These are phyloP conservation scores for Amoebophrya sp. DNA, from an alignment of 169 alveolate genomes.

Conservation along the genomic window DNA sequence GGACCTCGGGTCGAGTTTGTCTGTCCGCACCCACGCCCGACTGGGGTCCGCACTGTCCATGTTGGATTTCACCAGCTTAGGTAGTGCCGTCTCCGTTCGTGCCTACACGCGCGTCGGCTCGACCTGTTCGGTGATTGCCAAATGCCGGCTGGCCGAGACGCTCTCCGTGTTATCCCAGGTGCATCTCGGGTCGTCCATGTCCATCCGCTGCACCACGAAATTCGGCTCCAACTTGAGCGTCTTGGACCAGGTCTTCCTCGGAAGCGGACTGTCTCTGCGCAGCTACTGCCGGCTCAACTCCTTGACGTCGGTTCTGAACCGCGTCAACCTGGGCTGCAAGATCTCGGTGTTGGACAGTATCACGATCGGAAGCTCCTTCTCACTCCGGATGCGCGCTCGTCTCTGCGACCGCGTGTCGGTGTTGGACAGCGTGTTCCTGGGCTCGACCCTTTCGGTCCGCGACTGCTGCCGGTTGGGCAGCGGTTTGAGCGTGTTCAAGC, in stretches of 20 bases:
- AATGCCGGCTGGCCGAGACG: neutral
- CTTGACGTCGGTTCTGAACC: neutral
- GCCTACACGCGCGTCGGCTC: slow-evolving; percentile 34
- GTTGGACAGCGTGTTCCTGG: neutral
- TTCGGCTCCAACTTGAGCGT: slow-evolving; percentile 15
- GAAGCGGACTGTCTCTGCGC: slow-evolving; percentile 18
- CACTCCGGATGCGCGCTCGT: neutral
- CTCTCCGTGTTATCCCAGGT: neutral
- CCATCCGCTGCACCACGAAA: neutral
- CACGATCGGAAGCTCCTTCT: slow-evolving; percentile 1
- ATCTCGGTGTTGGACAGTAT: neutral
- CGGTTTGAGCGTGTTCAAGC: neutral
- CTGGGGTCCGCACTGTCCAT: too few relatives aligned
- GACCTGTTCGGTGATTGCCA: neutral
- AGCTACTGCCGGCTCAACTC: neutral
- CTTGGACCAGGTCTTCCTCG: slow-evolving; percentile 12
- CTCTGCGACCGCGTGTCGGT: neutral
- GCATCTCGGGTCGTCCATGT: slow-evolving; percentile 25
- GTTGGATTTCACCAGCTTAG: too few relatives aligned
- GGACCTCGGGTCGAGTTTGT: too few relatives aligned
- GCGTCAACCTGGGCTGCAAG: neutral
- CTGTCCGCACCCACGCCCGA: too few relatives aligned
- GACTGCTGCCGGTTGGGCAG: neutral
- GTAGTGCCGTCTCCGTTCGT: too few relatives aligned
- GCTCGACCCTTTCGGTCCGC: neutral